Evolutionary conservation across 345 rosid genomes (phyloP), one percentile per base, ranked within the genome.

Genomic region (Hibiscus tridactylites): DNA sequence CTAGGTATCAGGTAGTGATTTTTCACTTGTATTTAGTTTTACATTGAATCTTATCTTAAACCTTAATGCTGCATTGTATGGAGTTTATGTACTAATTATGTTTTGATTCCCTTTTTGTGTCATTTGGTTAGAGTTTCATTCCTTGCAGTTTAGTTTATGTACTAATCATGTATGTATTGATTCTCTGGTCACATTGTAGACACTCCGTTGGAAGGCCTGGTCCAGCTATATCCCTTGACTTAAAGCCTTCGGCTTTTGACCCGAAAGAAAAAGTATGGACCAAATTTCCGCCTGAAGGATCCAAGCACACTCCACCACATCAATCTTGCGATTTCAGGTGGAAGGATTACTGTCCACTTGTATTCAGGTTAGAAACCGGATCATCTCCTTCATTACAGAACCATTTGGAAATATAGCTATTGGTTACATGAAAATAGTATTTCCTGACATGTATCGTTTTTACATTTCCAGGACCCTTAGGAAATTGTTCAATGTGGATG

Each of bases 291-390:
- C 80, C 97, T 4, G 97, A 87, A 80, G 99, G 99, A 64, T 88
- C 97, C 42, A 95, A 95, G 72, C 81, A 92, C 75, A 95, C 99
- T 69, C 97, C 99, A 64, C 99, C 99, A 35, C 99, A 95, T 80
- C 92, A 84, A 78, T 92, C 97, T 52, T 79, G 81, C 39, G 99
- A 95, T 71, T 95, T 95, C 77, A 90, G 75, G 79, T 95, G 99
- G 99, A 95, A 95, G 78, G 99, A 95, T 65, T 95, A 95, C 74
- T 95, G 99, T 62, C 99, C 99, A 16, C 86, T 95, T 71, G 99
- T 92, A 74, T 95, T 95, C 90, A 92, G 99, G 99, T 94, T 56
- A 56, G 75, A 58, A 29, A 70, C 46, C 71, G 13, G 26, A 49
- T n/a, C 39, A 65, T 71, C 12, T 21, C 24, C 7, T 1, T 58